Base-by-base conservation (phyloP, 768 basidiomycete species). In the Serpula lacrymans region DNA sequence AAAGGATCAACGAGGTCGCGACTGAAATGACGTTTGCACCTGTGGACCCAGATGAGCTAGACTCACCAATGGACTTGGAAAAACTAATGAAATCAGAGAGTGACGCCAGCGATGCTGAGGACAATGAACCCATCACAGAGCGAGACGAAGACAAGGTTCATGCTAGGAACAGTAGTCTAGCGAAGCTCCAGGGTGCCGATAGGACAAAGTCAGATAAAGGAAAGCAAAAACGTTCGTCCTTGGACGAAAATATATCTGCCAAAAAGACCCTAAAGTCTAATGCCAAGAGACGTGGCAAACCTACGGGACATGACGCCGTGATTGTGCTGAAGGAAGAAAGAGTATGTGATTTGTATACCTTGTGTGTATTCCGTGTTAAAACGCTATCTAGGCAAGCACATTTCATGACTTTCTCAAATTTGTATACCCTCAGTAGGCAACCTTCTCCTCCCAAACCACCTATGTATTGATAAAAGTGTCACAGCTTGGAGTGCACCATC, bases 371-470 rank as follows among this genome's bases (percentile, higher is more conserved):
- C 23, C 18, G 6, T 34, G 18, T 35, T 42, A 20, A 42, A 26
- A 34, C 16, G 5, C 30, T 14, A 9, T 7, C 18, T 48, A 85
- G 77, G 89, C 93, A 2, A 75, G 69, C 57, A 88, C 83, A 9
- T 94, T 96, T 59, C 92, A 95, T 43, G 93, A 95, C 61, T 92
- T 95, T 58, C 75, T 96, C 43, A 89, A 88, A 67, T 94, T 84
- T 58, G 80, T 93, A 37, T 95, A 96, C 60, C 93, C 93, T 14
- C 88, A 94, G 91, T 92, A 63, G 54, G 84, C 64, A 12, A 28
- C 39, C 11, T 20, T 13, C 39, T 25, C 2, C 28, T 12, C 7
- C 18, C 10, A 39, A 25, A 7, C 33, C 39, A 2, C 10, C n/a
- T 42, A 39, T 11, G 28, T 30, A 26, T 34, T 37, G 25, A 34